A percentile compares a stretch with the other conserved stretches of the same genome.
Conservation (phyloP, 768 basidiomycete species). For the Macrolepiota dolichaula region DNA sequence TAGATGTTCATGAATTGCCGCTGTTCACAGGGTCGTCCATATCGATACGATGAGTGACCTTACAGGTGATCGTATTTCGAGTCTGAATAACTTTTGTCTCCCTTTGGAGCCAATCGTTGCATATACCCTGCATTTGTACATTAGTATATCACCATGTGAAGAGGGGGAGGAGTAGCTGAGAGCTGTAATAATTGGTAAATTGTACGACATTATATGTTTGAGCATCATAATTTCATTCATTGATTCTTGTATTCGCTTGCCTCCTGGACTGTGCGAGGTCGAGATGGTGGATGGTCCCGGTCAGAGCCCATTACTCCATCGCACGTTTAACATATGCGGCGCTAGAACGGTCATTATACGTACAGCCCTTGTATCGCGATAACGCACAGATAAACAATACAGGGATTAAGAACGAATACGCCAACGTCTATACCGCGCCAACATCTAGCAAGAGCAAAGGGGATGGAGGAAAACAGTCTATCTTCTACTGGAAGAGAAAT, state of each 20-base stretch:
- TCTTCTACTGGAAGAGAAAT: slow-evolving; percentile 1
- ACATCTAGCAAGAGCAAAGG: not conserved
- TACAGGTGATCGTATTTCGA: not conserved
- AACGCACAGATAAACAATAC: not conserved
- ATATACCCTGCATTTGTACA: not conserved
- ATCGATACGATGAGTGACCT: not conserved
- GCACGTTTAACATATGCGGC: not conserved
- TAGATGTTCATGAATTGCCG: not conserved
- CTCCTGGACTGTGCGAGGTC: not conserved
- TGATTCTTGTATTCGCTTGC: not conserved
- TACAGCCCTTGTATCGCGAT: not conserved
- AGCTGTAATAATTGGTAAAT: too few species aligned
- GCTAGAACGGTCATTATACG: not conserved
- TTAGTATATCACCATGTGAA: too few species aligned
- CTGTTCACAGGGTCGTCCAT: slow-evolving; percentile 2
- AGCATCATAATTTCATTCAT: not conserved
- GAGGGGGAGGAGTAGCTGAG: too few species aligned
- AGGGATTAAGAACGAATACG: not conserved
- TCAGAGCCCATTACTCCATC: not conserved
- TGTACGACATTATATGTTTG: too few species aligned
- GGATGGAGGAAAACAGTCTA: not conserved
- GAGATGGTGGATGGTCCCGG: not conserved
- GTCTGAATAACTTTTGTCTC: not conserved
- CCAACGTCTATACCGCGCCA: not conserved
- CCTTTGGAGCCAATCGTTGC: not conserved